Evolutionary conservation across 2,329 filamentous ascomycete species (phyloP), one percentile per base, ranked within the genome.

Genomic region (Diaporthe humulicola): DNA sequence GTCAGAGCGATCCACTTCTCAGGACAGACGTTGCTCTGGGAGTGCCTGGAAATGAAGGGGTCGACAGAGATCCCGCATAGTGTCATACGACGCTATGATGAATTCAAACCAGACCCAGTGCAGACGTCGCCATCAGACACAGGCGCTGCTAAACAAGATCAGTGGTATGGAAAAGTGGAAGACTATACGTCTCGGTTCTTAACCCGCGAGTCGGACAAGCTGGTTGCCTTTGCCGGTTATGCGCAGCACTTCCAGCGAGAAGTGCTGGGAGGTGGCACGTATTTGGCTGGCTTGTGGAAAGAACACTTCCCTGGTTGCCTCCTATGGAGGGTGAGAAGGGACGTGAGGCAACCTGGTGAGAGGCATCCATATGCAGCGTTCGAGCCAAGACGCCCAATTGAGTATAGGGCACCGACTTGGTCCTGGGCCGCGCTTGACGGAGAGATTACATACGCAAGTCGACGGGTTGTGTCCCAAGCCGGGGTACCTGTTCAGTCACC

Each of bases 371-470:
- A 33, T 42, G 56, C 57, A 36, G 57, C 57, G 3, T 54, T 54
- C 33, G 4, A 72, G 25, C 33, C 70, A 52, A 57, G 70, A 15
- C 70, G 70, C 6, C 45, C 70, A 0, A 36, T 40, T n/a, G 7
- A 25, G n/a, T 50, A 71, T 45, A 42, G 54, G 19, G 67, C 66
- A 28, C 73, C 64, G 28, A 74, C 40, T 54, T 74, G 72, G 72
- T 74, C 72, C 30, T 74, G 72, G 72, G 72, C 64, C 5, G 54
- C 64, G 10, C 64, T 70, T 30, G 64, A 74, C 17, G 66, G 64
- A 2, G 60, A 66, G 54, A 28, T 70, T 33, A 60, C 54, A 2
- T 74, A 74, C 19, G 38, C 40, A 48, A 69, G 42, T 56, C 64
- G 60, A 45, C 70, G 58, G 14, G 33, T 57, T 12, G 36, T 12